A percentile compares a stretch with the other conserved stretches of the same genome.
Evolutionary conservation across 768 basidiomycete genomes (phyloP).

Genomic region (Suillus ampliporus): DNA sequence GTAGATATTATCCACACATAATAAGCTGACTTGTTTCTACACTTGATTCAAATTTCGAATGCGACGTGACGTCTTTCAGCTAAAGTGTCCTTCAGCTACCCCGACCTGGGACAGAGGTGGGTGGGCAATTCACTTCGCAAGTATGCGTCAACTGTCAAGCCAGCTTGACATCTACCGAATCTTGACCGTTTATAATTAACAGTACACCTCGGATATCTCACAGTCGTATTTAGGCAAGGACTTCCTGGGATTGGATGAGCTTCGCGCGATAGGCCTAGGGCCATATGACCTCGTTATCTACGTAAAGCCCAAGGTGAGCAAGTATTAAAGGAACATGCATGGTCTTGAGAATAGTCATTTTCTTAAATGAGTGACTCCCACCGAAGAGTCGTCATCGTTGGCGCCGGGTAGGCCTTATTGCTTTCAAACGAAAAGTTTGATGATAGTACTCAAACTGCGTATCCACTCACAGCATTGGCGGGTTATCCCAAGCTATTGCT

Average conservation of each 20-base stretch:
- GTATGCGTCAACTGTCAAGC: no score
- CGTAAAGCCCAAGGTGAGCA: background rate
- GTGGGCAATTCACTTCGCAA: no score
- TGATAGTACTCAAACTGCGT: background rate
- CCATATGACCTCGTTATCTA: slow-evolving; percentile 1
- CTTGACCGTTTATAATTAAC: no score
- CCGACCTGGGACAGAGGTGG: no score
- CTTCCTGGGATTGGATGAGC: background rate
- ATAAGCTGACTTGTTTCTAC: no score
- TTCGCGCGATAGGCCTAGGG: background rate
- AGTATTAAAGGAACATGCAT: background rate
- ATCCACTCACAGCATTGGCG: slow-evolving; percentile 41
- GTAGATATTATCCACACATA: no score
- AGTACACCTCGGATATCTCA: no score
- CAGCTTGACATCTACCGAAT: no score
- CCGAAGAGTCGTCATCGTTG: slow-evolving; percentile 25
- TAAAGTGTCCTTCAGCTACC: no score
- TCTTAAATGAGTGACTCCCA: background rate
- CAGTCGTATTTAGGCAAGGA: background rate
- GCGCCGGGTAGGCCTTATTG: slow-evolving; percentile 23
- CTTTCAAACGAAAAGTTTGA: background rate
- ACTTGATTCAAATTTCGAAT: no score
- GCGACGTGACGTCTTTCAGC: no score
- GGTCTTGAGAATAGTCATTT: background rate
- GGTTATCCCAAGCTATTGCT: slow-evolving; percentile 47